Evolutionary conservation across 106 monocot species (phyloP).

Genomic region (Amphibolis antarctica): DNA sequence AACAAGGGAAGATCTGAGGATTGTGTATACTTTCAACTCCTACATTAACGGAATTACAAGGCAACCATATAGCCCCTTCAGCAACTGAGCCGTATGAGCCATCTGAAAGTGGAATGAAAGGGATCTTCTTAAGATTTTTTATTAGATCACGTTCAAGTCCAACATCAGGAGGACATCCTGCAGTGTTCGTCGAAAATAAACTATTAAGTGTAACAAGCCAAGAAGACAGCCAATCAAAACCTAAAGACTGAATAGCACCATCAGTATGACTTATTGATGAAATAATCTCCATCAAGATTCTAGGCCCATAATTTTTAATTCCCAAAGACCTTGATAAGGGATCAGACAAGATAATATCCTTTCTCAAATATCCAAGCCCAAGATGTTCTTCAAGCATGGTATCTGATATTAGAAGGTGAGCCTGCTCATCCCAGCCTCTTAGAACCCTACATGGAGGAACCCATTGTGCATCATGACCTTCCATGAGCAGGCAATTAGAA

Average conservation of each 20-base stretch:
- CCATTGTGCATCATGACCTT: slow-evolving; percentile 45
- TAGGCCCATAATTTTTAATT: slow-evolving; percentile 71
- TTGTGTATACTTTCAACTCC: slow-evolving; percentile 35
- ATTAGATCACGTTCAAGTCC: slow-evolving; percentile 50
- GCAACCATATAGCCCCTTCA: slow-evolving; percentile 91
- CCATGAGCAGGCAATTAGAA: slow-evolving; percentile 72
- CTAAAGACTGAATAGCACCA: slow-evolving; percentile 34
- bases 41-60: slow-evolving; percentile 42
- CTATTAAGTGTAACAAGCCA: slow-evolving; percentile 50
- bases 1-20: slow-evolving; percentile 39
- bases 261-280: slow-evolving; percentile 36
- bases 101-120: slow-evolving; percentile 82
- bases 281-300: slow-evolving; percentile 52
- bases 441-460: slow-evolving; percentile 72
- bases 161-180: slow-evolving; percentile 24
- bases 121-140: slow-evolving; percentile 41
- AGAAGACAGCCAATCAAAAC: slow-evolving; percentile 66
- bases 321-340: slow-evolving; percentile 58
- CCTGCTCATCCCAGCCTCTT: slow-evolving; percentile 82
- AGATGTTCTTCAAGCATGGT: slow-evolving; percentile 58
- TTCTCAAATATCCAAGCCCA: slow-evolving; percentile 77
- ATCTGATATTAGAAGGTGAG: slow-evolving; percentile 47
- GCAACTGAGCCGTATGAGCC: slow-evolving; percentile 54
- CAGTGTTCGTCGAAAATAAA: slow-evolving; percentile 24
- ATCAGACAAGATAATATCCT: slow-evolving; percentile 75